Evolutionary conservation across 1,284 basidiomycete genomes (phyloP).

Genomic region (Leccinum proximum): DNA sequence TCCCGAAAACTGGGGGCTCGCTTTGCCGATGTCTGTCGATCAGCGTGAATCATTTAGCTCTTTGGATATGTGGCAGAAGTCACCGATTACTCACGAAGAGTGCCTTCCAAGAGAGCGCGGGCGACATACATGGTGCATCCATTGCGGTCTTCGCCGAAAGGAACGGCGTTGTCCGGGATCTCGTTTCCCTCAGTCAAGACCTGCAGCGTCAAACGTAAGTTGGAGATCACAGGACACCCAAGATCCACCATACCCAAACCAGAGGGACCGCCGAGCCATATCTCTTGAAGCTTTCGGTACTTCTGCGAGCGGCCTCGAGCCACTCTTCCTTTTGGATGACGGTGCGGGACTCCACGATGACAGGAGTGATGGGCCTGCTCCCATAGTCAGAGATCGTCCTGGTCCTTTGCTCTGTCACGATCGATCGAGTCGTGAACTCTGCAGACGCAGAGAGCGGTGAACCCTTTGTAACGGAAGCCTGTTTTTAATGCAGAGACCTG

Average conservation of each 20-base stretch:
- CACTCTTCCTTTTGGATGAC: conserved; percentile 28
- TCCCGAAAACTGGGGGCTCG: conserved; percentile 24
- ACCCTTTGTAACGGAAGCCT: neutral
- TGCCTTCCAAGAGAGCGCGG: conserved; percentile 31
- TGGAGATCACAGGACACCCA: neutral
- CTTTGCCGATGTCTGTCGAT: conserved; percentile 29
- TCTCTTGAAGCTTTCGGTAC: conserved; percentile 28
- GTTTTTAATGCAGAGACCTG: conserved; percentile 12
- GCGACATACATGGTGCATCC: conserved; percentile 28
- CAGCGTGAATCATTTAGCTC: neutral
- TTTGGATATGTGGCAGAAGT: neutral
- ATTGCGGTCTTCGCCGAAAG: conserved; percentile 32
- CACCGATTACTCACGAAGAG: conserved; percentile 25
- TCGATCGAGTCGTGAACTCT: conserved; percentile 11
- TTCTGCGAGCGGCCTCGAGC: conserved; percentile 28
- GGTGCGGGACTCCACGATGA: conserved; percentile 14
- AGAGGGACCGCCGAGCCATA: conserved; percentile 29
- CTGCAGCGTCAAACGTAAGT: conserved; percentile 11
- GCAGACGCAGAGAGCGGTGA: conserved; percentile 17
- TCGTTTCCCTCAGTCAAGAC: conserved; percentile 28
- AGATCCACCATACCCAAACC: conserved; percentile 26
- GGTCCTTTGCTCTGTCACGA: conserved; percentile 11
- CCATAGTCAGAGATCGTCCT: conserved; percentile 22
- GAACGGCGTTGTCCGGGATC: conserved; percentile 32
- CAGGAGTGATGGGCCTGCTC: conserved; percentile 19